Base-by-base conservation (phyloP, 768 basidiomycete genomes). In the Neoboletus magnificus region DNA sequence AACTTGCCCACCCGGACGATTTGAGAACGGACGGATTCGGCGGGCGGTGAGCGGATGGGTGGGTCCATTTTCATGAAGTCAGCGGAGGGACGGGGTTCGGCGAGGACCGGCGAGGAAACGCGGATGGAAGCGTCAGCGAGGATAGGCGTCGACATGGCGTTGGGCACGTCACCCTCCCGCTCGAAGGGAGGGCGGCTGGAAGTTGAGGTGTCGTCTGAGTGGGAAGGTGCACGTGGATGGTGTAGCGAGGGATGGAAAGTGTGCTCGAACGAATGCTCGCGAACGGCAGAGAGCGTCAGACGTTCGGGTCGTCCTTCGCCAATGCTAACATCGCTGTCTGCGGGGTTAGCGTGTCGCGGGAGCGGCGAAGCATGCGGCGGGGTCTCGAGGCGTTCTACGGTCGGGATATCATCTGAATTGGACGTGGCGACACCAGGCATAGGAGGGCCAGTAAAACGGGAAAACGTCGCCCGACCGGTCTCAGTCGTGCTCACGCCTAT, bases 61-160 rank as follows among this genome's bases (percentile, higher is more conserved):
- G 75, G 70, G 7, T 74, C 71, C 79, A 82, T 80, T 57, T 79
- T 79, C 27, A 73, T 77, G 59, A 80, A 81, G 56, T 80, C 79
- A 0, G 78, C 68, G 4, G 73, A 76, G 13, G 70, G 76, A 18
- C 69, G 71, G 5, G 76, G 78, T 39, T 78, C 73, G 6, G 74
- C 73, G 37, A 74, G 67, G 30, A 76, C 57, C 0, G 77, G 78
- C n/a, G 72, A 75, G 11, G 66, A 66, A 10, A 66, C 43, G 8
- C 61, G 61, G 25, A 69, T 63, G 36, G 61, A 63, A 25, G 64
- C 57, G 4, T 66, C 59, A 3, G 59, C 58, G 11, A 69, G 68
- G 52, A 67, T 63, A 11, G 67, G 67, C 16, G 67, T 70, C 4
- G 67, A 69, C 57, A 69, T 69, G 39, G 68, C 67, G 15, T 66